phyloP scores from a whole-genome alignment of 1,284 basidiomycete species.

The Trichosporon sp. region DNA sequence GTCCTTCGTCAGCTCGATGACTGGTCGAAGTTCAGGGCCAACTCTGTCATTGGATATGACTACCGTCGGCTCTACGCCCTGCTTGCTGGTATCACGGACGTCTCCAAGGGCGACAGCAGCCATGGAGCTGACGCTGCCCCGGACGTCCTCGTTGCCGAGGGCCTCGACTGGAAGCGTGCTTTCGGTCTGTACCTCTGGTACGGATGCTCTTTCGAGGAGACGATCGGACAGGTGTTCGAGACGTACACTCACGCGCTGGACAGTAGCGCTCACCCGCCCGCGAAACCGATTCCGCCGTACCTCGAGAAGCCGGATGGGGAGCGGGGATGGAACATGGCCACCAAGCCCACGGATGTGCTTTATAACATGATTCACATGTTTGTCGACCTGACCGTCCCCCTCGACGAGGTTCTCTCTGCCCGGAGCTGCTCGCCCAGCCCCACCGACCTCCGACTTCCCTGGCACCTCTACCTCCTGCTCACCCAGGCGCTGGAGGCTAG shows the following conservation, averaged over 20 bases:
- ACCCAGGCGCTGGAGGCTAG: slow-evolving; percentile 77
- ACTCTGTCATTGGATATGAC: slow-evolving; percentile 69
- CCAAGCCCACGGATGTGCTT: slow-evolving; percentile 66
- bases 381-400: slow-evolving; percentile 61
- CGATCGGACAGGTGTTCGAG: slow-evolving; percentile 70
- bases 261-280: slow-evolving; percentile 47
- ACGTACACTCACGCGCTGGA: slow-evolving; percentile 66
- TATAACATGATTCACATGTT: slow-evolving; percentile 80
- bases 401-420: slow-evolving; percentile 63
- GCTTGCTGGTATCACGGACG: slow-evolving; percentile 75
- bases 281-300: slow-evolving; percentile 73
- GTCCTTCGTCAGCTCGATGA: slow-evolving; percentile 75
- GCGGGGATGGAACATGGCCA: slow-evolving; percentile 54
- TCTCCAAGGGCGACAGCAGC: slow-evolving; percentile 63
- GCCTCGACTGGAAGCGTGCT: slow-evolving; percentile 91
- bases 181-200: slow-evolving; percentile 94
- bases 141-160: slow-evolving; percentile 73
- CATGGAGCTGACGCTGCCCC: slow-evolving; percentile 65
- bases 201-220: slow-evolving; percentile 70
- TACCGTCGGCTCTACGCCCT: slow-evolving; percentile 83
- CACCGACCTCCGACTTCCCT: slow-evolving; percentile 78
- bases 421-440: slow-evolving; percentile 75
- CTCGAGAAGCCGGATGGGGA: slow-evolving; percentile 55
- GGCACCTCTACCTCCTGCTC: slow-evolving; percentile 90
- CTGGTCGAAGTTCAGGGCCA: slow-evolving; percentile 79